Conservation (phyloP, 1,139 yeast species). For the Candida sanyaensis region DNA sequence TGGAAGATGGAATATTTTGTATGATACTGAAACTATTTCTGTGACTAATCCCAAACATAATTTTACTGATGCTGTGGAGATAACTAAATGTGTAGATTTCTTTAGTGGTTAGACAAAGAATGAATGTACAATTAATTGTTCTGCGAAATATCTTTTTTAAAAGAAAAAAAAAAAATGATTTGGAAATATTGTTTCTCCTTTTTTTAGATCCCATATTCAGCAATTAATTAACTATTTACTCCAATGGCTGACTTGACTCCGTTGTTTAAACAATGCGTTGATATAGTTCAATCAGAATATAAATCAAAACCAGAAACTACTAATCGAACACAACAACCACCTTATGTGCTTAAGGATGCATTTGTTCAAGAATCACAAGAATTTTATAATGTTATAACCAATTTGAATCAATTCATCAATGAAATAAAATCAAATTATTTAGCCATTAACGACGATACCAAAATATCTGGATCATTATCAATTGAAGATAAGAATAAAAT, state of each 20-base stretch:
- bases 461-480: constrained; percentile 24
- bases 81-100: constrained; percentile 28
- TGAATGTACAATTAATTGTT: neutral
- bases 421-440: constrained; percentile 48
- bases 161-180: too few relatives aligned
- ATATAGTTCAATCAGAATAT: constrained; percentile 38
- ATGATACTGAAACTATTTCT: constrained; percentile 30
- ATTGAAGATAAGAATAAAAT: constrained; percentile 53
- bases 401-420: constrained; percentile 38
- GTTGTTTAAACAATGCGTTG: constrained; percentile 49
- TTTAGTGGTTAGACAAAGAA: constrained; percentile 19
- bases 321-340: constrained; percentile 4
- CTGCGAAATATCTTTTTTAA: too few relatives aligned
- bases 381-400: constrained; percentile 40
- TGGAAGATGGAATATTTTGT: constrained; percentile 49
- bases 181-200: too few relatives aligned
- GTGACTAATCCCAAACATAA: constrained; percentile 13
- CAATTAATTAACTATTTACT: neutral
- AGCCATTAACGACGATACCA: constrained; percentile 33
- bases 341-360: constrained; percentile 43
- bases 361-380: constrained; percentile 53
- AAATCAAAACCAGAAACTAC: constrained; percentile 8
- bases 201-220: neutral
- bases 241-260: constrained; percentile 57
- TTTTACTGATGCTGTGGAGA: constrained; percentile 30